These are phyloP conservation scores for Dissophora ornata DNA, from an alignment of 192 early-diverging fungal genomes.

Conservation along the genomic window DNA sequence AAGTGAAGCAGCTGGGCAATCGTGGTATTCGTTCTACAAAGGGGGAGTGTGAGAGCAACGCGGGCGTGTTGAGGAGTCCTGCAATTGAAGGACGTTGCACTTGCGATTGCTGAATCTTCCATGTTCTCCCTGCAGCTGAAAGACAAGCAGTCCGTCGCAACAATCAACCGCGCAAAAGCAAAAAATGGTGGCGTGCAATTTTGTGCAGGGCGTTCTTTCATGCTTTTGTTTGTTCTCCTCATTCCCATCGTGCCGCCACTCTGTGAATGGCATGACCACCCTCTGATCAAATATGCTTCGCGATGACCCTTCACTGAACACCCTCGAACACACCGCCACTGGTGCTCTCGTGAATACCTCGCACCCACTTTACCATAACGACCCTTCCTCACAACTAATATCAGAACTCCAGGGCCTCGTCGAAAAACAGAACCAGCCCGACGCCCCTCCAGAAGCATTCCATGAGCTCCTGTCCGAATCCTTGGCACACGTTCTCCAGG, in stretches of 20 bases:
- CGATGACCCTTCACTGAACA: background rate
- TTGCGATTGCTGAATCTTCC: too few relatives aligned
- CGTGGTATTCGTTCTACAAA: too few relatives aligned
- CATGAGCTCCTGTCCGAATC: constrained; percentile 26
- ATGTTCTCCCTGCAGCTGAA: too few relatives aligned
- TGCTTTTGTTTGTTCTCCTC: background rate
- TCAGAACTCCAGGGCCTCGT: constrained; percentile 4
- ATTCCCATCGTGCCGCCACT: background rate
- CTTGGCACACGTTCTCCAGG: constrained; percentile 11
- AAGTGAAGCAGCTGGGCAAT: too few relatives aligned
- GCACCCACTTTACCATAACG: constrained; percentile 7
- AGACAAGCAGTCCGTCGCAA: too few relatives aligned
- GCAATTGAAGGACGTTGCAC: too few relatives aligned
- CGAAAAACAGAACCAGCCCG: background rate
- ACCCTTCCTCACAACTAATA: constrained; percentile 17
- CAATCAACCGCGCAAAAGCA: too few relatives aligned
- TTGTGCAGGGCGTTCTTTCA: constrained; percentile 4
- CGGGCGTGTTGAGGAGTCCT: too few relatives aligned
- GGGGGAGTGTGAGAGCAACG: too few relatives aligned
- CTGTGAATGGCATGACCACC: too few relatives aligned
- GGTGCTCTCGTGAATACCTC: background rate
- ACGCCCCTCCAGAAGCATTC: constrained; percentile 14
- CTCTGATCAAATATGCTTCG: background rate
- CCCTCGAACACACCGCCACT: background rate
- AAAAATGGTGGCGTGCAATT: constrained; percentile 23